phyloP scores from a whole-genome alignment of 805 yeast species.

The Starmerella davenportii region DNA sequence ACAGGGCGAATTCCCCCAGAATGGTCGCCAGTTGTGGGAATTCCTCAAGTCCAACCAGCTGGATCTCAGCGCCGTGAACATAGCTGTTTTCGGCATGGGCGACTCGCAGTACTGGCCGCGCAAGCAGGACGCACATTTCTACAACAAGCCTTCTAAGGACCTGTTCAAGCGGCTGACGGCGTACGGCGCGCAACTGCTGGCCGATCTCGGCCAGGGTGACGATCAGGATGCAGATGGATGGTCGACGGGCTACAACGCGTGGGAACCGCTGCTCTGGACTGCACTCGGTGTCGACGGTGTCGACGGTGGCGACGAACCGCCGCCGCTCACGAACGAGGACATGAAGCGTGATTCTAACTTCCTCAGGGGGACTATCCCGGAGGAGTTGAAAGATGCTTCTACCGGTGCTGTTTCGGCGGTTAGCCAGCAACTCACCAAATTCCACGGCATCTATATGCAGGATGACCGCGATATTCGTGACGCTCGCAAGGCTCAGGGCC shows the following conservation, averaged over 20 bases:
- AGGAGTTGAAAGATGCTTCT: slow-evolving; percentile 58
- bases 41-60: slow-evolving; percentile 42
- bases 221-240: slow-evolving; percentile 96
- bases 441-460: slow-evolving; percentile 97
- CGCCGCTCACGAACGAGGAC: slow-evolving; percentile 86
- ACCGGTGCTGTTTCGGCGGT: slow-evolving; percentile 84
- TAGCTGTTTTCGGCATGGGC: slow-evolving; percentile 59
- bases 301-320: slow-evolving; percentile 76
- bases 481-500: slow-evolving; percentile 74
- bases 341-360: slow-evolving; percentile 75
- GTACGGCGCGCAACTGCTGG: slow-evolving; percentile 56
- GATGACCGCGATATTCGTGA: slow-evolving; percentile 95
- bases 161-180: slow-evolving; percentile 43
- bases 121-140: slow-evolving; percentile 83
- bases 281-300: slow-evolving; percentile 72
- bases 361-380: slow-evolving; percentile 83
- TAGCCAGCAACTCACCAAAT: slow-evolving; percentile 87
- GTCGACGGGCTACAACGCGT: slow-evolving; percentile 71
- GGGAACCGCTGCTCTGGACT: slow-evolving; percentile 78
- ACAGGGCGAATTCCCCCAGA: slow-evolving; percentile 74
- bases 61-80: slow-evolving; percentile 31
- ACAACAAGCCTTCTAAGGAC: slow-evolving; percentile 78
- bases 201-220: slow-evolving; percentile 67
- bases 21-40: slow-evolving; percentile 66
- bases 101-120: slow-evolving; percentile 92